Evolutionary conservation across 805 yeast genomes (phyloP), one percentile per base, ranked within the genome.

Genomic region (Candida anglica): DNA sequence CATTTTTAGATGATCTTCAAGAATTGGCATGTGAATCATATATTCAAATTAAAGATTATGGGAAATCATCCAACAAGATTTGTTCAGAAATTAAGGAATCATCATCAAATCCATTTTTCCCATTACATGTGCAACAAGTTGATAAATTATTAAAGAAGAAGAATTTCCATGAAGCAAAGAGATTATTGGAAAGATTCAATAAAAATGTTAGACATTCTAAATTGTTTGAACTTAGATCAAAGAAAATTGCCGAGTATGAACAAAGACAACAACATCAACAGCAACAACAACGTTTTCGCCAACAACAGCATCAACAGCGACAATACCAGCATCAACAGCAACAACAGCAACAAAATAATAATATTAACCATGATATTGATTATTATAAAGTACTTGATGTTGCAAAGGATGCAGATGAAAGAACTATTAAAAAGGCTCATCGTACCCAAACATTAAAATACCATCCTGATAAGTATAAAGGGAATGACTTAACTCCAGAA

Each of bases 381-480:
- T 86, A 85, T 50, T 91, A 91, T 58, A 85, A 86, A 49, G 69
- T 84, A 3, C 60, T 91, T 13, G 94, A 80, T 10, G 71, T 91
- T 5, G 44, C 78, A 0, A 65, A 69, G 37, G 73, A 74, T 41
- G 95, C 97, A 0, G 78, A 75, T 37, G 79, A 77, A 1, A 71
- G 73, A 38, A 81, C 84, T 6, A 81, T 91, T 41, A 86, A 82
- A 48, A 81, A 77, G 55, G 94, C 95, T 0, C 83, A 88, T 60
- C 69, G 96, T 38, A 69, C 78, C 6, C 74, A 81, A 50, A 82
- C 93, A 22, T 81, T 82, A 50, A 79, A 79, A 51, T 86, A 73
- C 56, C 98, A 91, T 53, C 98, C 98, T 0, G 98, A 91, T 59
- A 93, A 91, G 56, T 81, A 85, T 52, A 79, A 78, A 48, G 68